Base-by-base conservation (phyloP, 495 filamentous ascomycete species). In the Hypoxylon fragiforme region DNA sequence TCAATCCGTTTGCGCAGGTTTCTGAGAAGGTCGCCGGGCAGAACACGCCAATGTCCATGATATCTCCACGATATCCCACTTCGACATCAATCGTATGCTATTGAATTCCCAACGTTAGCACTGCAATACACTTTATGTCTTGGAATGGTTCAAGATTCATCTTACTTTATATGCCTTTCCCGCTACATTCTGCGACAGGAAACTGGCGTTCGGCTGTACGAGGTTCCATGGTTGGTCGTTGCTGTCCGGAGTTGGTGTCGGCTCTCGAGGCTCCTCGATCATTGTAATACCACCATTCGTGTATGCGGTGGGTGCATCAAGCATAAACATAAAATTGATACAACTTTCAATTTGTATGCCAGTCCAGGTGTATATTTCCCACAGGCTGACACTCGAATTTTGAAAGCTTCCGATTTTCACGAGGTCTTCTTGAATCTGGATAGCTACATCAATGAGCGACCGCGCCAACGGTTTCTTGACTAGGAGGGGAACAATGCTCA, bases 71-170 rank as follows among this genome's bases (percentile, higher is more conserved):
- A 8, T 84, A 42, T 7, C 74, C 70, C 19, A 74, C 73, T 57
- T 86, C 83, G 5, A 86, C 43, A 54, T 86, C 81, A 21, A 85
- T 30, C 0, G 77, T 67, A 47, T 77, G 72, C 81, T 85, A 48
- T 22, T 31, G 21, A n/a, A 14, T 7, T 9, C 24, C 9, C 6
- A 30, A 56, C 19, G 9, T 56, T 49, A 44, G 42, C 22, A 45
- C 59, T 52, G 62, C 39, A 34, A 46, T 26, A 21, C 18, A 9
- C 2, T 26, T 31, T 15, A 37, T 37, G 8, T 24, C 20, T 9
- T 18, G 35, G 6, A 18, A 40, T 5, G 9, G 7, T 2, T 9
- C 14, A 18, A 37, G 8, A 21, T 9, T 24, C 0, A 7, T 68
- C 74, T 62, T 36, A 77, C 76, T 41, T 52, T 57, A 48, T 68